Percentiles rank a stretch among this genome's conserved stretches.
These are phyloP conservation scores for Mollisiaceae sp. DNA, from an alignment of 2,329 filamentous ascomycete genomes.

Conservation along the genomic window DNA sequence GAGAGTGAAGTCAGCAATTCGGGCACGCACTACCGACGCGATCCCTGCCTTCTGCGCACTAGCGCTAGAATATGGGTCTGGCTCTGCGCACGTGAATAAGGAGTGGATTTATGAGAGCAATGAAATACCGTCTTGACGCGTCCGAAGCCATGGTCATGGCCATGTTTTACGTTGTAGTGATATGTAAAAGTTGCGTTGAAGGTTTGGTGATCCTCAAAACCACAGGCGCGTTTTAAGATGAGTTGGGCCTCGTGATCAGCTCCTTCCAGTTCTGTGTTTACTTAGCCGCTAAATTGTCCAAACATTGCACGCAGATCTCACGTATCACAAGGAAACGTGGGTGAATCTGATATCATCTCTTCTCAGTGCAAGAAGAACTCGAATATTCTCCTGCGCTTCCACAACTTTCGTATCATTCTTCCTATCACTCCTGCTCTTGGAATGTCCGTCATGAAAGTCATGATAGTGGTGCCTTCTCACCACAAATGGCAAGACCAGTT, in stretches of 20 bases:
- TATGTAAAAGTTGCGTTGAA: constrained; percentile 8
- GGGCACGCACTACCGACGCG: not conserved
- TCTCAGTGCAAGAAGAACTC: not conserved
- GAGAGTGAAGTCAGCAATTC: constrained; percentile 26
- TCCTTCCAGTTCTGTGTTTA: constrained; percentile 13
- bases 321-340: constrained; percentile 8
- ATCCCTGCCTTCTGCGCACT: not conserved
- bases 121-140: constrained; percentile 39
- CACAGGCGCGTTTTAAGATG: constrained; percentile 6
- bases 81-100: constrained; percentile 20
- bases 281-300: constrained; percentile 12
- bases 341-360: constrained; percentile 1
- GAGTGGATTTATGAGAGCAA: constrained; percentile 6
- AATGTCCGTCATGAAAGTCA: constrained; percentile 2
- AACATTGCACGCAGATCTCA: not conserved
- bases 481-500: not conserved
- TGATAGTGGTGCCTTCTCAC: not conserved
- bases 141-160: constrained; percentile 36
- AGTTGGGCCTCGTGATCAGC: constrained; percentile 5
- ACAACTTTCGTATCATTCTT: not conserved
- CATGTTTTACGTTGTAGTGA: constrained; percentile 18
- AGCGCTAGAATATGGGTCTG: not conserved
- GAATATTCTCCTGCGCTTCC: not conserved
- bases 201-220: constrained; percentile 4
- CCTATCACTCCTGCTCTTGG: not conserved